Percentiles rank a stretch among this genome's conserved stretches.
phyloP scores from a whole-genome alignment of 139 green algal species.

The Chlorella sp. region DNA sequence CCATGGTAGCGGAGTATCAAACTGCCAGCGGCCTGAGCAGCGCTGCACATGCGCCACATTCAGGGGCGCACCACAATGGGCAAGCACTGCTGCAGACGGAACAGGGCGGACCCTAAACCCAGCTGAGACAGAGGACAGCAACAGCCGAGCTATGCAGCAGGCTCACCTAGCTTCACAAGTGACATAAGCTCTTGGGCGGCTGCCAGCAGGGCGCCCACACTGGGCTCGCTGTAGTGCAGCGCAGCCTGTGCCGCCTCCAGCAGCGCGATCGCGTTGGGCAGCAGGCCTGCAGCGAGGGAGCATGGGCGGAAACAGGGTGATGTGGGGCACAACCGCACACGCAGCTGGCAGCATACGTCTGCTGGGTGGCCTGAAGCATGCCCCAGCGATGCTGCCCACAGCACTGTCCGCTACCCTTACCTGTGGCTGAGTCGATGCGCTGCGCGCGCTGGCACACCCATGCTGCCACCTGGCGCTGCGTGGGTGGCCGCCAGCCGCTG shows the following conservation, averaged over 20 bases:
- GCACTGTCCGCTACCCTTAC: not conserved
- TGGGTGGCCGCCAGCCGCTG: constrained; percentile 24
- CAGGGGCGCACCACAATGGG: too few relatives aligned
- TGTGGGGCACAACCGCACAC: too few relatives aligned
- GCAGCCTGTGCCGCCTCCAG: constrained; percentile 8
- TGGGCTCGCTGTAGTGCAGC: constrained; percentile 15
- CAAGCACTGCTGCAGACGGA: too few relatives aligned
- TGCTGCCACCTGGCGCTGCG: constrained; percentile 18
- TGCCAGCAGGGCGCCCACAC: not conserved
- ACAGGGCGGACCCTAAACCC: too few relatives aligned
- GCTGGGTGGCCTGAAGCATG: too few relatives aligned
- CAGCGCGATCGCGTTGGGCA: constrained; percentile 10
- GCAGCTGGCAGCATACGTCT: too few relatives aligned
- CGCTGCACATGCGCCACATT: too few relatives aligned
- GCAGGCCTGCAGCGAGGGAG: constrained; percentile 8
- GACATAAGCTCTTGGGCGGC: constrained; percentile 25
- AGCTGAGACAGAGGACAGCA: too few relatives aligned
- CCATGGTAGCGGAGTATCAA: too few relatives aligned
- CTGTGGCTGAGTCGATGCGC: constrained; percentile 27
- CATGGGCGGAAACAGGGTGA: too few relatives aligned
- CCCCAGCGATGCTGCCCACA: too few relatives aligned
- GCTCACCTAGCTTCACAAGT: constrained; percentile 19
- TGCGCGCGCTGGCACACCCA: constrained; percentile 32
- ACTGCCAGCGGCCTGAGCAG: too few relatives aligned
- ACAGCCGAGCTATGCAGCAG: not conserved